Percentiles rank a stretch among this genome's conserved stretches.
These are phyloP conservation scores for Talaromyces ruber DNA, from an alignment of 495 filamentous ascomycete genomes.

Conservation along the genomic window DNA sequence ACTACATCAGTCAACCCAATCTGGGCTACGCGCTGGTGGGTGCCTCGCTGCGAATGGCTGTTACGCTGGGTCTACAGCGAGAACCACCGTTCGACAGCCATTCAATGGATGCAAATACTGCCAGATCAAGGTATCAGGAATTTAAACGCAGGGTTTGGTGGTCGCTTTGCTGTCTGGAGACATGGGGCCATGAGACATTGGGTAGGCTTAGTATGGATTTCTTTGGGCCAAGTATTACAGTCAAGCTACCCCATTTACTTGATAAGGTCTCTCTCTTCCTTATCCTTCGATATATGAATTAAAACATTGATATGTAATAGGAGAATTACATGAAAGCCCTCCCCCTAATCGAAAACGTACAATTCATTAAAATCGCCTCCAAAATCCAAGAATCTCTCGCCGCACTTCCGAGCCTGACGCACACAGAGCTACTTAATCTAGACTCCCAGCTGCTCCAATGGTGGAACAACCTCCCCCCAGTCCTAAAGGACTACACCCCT, in stretches of 20 bases:
- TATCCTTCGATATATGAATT: not conserved
- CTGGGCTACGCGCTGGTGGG: slow-evolving; percentile 48
- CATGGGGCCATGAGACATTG: slow-evolving; percentile 68
- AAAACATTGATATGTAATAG: not conserved
- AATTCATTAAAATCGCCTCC: slow-evolving; percentile 72
- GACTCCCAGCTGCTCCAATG: slow-evolving; percentile 62
- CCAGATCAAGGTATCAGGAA: slow-evolving; percentile 40
- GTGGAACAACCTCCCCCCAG: slow-evolving; percentile 62
- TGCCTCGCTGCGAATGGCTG: slow-evolving; percentile 33
- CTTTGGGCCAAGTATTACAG: slow-evolving; percentile 65
- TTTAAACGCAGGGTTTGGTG: slow-evolving; percentile 70
- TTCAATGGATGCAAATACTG: slow-evolving; percentile 14
- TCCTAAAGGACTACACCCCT: slow-evolving; percentile 59
- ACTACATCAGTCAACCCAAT: slow-evolving; percentile 73
- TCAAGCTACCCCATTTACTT: slow-evolving; percentile 52
- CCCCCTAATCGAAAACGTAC: slow-evolving; percentile 67
- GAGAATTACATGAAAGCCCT: slow-evolving; percentile 27
- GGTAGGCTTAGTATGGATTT: slow-evolving; percentile 72
- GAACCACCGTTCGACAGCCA: slow-evolving; percentile 36
- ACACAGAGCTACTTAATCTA: slow-evolving; percentile 54
- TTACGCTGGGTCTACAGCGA: slow-evolving; percentile 66
- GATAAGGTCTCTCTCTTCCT: slow-evolving; percentile 30
- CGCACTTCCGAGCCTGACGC: slow-evolving; percentile 54
- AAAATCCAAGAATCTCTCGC: slow-evolving; percentile 70
- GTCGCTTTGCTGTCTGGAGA: slow-evolving; percentile 72